Evolutionary conservation across 148 eudicot genomes (phyloP).

Genomic region (Bassia scoparia): DNA sequence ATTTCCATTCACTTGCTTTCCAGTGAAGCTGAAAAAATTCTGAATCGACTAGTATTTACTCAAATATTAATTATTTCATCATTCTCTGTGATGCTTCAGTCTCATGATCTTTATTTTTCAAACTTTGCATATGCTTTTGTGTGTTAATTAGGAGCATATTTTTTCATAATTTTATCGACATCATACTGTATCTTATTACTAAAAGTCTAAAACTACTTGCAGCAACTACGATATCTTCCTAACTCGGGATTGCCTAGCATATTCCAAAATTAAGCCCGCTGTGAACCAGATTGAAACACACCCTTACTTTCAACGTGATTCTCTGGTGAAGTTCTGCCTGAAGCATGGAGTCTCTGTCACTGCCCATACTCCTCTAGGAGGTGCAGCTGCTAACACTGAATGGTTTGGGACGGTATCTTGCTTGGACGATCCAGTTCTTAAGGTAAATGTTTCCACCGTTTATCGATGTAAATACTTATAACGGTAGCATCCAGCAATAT

Average conservation of each 20-base stretch:
- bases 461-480: too few relatives aligned
- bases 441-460: constrained; percentile 43
- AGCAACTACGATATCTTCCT: constrained; percentile 91
- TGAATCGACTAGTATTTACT: not conserved
- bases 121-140: not conserved
- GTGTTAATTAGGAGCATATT: not conserved
- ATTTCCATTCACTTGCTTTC: not conserved
- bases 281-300: constrained; percentile 96
- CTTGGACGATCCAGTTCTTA: constrained; percentile 77
- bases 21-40: not conserved
- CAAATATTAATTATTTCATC: not conserved
- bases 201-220: constrained; percentile 28
- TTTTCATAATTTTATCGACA: not conserved
- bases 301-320: constrained; percentile 93
- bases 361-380: constrained; percentile 93
- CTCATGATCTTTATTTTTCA: not conserved
- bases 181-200: constrained; percentile 1
- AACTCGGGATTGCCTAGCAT: constrained; percentile 85
- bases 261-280: constrained; percentile 91
- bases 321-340: constrained; percentile 81
- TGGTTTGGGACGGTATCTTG: constrained; percentile 94
- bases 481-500: too few relatives aligned
- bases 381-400: constrained; percentile 75
- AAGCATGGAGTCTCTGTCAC: constrained; percentile 82
- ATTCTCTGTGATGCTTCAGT: not conserved